Conservation (phyloP, 192 early-diverging fungal genomes). For the Podila clonocystis region DNA sequence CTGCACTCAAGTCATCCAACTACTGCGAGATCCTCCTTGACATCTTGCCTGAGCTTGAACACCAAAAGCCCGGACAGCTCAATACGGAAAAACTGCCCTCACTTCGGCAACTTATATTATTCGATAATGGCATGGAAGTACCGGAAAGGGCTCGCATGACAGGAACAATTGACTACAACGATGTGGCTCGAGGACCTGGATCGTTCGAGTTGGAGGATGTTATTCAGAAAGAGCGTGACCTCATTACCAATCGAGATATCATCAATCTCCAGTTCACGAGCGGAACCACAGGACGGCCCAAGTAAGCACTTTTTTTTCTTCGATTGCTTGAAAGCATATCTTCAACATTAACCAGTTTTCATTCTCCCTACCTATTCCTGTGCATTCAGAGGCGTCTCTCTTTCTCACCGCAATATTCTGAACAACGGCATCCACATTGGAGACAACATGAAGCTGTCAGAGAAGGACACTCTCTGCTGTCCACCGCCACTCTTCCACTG, state of each 20-base stretch:
- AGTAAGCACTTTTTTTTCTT: slow-evolving; percentile 36
- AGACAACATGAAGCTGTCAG: slow-evolving; percentile 50
- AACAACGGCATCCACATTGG: slow-evolving; percentile 58
- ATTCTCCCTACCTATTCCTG: background rate
- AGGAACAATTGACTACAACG: slow-evolving; percentile 35
- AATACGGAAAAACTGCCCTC: slow-evolving; percentile 27
- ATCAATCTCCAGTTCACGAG: slow-evolving; percentile 64
- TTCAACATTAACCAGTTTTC: background rate
- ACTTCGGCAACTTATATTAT: slow-evolving; percentile 40
- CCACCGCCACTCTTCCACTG: slow-evolving; percentile 66
- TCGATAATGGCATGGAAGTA: slow-evolving; percentile 23
- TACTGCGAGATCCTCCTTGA: slow-evolving; percentile 57
- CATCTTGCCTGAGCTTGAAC: slow-evolving; percentile 44
- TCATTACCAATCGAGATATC: slow-evolving; percentile 41
- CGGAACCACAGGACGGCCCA: slow-evolving; percentile 61
- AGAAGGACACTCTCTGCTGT: slow-evolving; percentile 53
- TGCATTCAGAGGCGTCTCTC: slow-evolving; percentile 34
- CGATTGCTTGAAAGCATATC: background rate
- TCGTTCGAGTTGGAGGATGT: slow-evolving; percentile 3
- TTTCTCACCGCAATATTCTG: slow-evolving; percentile 59
- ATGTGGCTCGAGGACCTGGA: slow-evolving; percentile 20
- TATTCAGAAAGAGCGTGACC: slow-evolving; percentile 9
- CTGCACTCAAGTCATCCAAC: slow-evolving; percentile 50
- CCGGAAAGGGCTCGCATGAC: slow-evolving; percentile 29
- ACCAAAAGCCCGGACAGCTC: slow-evolving; percentile 26